Evolutionary conservation across 2,329 filamentous ascomycete genomes (phyloP).

Genomic region (Passalora sequoiae): DNA sequence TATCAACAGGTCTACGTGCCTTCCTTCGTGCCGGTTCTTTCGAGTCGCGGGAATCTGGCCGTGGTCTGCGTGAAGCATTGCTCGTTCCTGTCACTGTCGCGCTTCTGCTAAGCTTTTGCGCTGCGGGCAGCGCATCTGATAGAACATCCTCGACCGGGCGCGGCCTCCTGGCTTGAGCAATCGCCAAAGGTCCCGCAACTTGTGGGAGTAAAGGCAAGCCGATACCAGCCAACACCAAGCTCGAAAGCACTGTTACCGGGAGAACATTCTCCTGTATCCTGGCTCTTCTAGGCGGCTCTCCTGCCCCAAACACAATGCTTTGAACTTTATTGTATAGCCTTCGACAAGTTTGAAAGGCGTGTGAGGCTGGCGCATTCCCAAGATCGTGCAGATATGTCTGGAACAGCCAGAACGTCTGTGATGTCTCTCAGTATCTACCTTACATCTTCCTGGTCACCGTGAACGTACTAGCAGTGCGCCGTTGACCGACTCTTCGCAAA

Average conservation of each 20-base stretch:
- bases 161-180: constrained; percentile 75
- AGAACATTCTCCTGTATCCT: constrained; percentile 77
- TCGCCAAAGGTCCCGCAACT: constrained; percentile 73
- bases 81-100: constrained; percentile 58
- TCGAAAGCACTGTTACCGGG: constrained; percentile 74
- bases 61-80: constrained; percentile 42
- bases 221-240: constrained; percentile 71
- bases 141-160: constrained; percentile 58
- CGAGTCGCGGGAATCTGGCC: constrained; percentile 28
- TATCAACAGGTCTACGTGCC: constrained; percentile 33
- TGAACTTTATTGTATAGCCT: constrained; percentile 85
- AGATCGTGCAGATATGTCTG: constrained; percentile 84
- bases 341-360: constrained; percentile 74
- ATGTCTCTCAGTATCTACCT: not conserved
- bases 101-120: constrained; percentile 59
- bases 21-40: constrained; percentile 27
- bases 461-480: constrained; percentile 69
- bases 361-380: constrained; percentile 66
- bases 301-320: constrained; percentile 75
- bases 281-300: constrained; percentile 63
- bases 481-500: constrained; percentile 83
- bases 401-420: constrained; percentile 82
- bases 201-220: constrained; percentile 69
- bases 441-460: not conserved
- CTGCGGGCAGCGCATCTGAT: constrained; percentile 52